Conservation (phyloP, 495 filamentous ascomycete genomes). For the Physcia stellaris region DNA sequence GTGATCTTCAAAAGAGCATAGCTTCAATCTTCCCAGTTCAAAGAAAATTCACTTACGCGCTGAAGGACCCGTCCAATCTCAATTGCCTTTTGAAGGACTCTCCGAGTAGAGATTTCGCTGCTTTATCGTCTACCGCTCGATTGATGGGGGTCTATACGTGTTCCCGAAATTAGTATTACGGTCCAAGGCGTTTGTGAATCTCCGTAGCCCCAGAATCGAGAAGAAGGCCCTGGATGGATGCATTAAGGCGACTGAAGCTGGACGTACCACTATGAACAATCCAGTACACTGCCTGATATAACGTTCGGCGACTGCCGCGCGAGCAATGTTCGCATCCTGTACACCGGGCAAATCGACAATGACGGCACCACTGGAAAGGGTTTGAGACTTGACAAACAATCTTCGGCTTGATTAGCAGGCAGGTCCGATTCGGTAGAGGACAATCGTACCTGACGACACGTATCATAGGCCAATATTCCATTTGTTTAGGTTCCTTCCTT, state of each 20-base stretch:
- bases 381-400: slow-evolving; percentile 42
- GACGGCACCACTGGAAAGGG: slow-evolving; percentile 45
- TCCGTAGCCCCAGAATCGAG: no score
- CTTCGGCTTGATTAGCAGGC: not conserved
- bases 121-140: slow-evolving; percentile 52
- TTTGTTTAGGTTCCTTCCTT: slow-evolving; percentile 20
- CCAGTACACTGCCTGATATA: slow-evolving; percentile 44
- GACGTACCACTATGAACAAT: slow-evolving; percentile 51
- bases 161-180: no score
- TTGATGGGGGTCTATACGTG: no score
- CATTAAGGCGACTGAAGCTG: no score
- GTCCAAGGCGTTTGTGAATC: no score
- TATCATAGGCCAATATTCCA: slow-evolving; percentile 55
- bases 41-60: no score
- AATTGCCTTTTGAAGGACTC: slow-evolving; percentile 50
- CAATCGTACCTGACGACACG: slow-evolving; percentile 36
- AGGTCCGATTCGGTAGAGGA: not conserved
- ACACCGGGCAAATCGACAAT: slow-evolving; percentile 56
- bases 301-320: slow-evolving; percentile 43
- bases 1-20: no score
- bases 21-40: not conserved
- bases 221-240: no score
- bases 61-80: slow-evolving; percentile 46
- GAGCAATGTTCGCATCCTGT: slow-evolving; percentile 51
- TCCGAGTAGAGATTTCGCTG: slow-evolving; percentile 44